Conservation (phyloP, 2,329 filamentous ascomycete genomes). For the Claviceps pazoutovae region DNA sequence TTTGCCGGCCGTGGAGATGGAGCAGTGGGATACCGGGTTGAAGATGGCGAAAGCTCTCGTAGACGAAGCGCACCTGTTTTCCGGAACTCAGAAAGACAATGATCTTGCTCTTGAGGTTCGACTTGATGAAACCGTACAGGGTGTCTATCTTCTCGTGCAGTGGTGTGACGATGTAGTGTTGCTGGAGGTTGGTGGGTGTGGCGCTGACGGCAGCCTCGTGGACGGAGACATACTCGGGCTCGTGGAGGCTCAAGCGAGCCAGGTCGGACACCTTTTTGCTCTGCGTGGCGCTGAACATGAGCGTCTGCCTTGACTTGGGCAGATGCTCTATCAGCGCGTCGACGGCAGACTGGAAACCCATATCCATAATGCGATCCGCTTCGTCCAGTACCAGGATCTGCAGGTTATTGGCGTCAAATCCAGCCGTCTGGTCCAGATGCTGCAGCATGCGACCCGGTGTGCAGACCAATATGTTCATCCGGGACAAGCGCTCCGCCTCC, state of each 20-base stretch:
- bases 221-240: conserved; percentile 90
- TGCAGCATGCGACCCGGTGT: conserved; percentile 92
- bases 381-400: conserved; percentile 92
- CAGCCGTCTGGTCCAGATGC: conserved; percentile 85
- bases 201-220: conserved; percentile 70
- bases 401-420: conserved; percentile 78
- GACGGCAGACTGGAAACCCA: conserved; percentile 84
- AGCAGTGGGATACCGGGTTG: conserved; percentile 88
- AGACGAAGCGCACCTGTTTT: conserved; percentile 93
- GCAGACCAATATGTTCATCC: conserved; percentile 96
- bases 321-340: conserved; percentile 90
- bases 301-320: conserved; percentile 71
- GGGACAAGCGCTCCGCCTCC: conserved; percentile 65
- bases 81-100: conserved; percentile 90
- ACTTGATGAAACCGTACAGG: conserved; percentile 81
- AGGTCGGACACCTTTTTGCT: conserved; percentile 89
- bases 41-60: conserved; percentile 82
- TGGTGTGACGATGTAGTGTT: conserved; percentile 81
- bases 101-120: conserved; percentile 86
- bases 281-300: conserved; percentile 93
- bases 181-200: conserved; percentile 72
- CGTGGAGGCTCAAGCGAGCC: conserved; percentile 70
- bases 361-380: conserved; percentile 91
- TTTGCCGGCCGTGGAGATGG: conserved; percentile 87
- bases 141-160: conserved; percentile 83